Evolutionary conservation across 2,329 filamentous ascomycete genomes (phyloP).

Genomic region (Diplodia scrobiculata): DNA sequence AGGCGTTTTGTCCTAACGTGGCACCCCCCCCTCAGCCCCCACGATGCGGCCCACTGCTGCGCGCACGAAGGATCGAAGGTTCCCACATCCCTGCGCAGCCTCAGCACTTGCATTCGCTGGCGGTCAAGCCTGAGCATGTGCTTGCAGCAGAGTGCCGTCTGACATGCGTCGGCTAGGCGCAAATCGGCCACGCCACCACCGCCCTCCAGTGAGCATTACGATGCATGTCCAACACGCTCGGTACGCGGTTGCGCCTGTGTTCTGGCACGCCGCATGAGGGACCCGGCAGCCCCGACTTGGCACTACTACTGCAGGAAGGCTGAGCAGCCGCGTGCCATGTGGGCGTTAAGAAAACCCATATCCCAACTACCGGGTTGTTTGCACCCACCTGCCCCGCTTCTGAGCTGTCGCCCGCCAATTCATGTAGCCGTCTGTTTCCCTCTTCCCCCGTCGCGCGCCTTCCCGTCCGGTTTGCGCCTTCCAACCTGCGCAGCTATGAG

Average conservation of each 20-base stretch:
- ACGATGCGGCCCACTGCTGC: neutral
- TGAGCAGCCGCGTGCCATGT: slow-evolving; percentile 1
- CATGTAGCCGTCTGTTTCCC: slow-evolving; percentile 8
- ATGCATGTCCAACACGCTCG: neutral
- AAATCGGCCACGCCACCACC: slow-evolving; percentile 15
- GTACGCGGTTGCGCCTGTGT: slow-evolving; percentile 3
- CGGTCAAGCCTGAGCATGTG: neutral
- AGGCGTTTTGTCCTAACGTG: neutral
- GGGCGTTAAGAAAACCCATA: neutral
- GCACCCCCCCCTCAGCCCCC: neutral
- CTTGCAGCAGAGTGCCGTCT: neutral
- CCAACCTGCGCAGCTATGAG: neutral
- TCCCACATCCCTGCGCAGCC: slow-evolving; percentile 1
- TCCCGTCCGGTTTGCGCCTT: neutral
- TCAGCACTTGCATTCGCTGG: slow-evolving; percentile 1
- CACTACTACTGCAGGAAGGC: slow-evolving; percentile 3
- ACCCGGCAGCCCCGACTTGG: neutral
- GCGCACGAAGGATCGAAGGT: slow-evolving; percentile 2
- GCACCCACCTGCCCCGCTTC: neutral
- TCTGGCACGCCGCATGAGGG: neutral
- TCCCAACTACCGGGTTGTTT: slow-evolving; percentile 4
- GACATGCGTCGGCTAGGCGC: slow-evolving; percentile 11
- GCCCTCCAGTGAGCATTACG: slow-evolving; percentile 10
- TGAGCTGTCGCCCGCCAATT: neutral
- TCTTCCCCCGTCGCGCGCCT: neutral